Conservation (phyloP, 305 asterid genomes). For the Solanum hybrid region DNA sequence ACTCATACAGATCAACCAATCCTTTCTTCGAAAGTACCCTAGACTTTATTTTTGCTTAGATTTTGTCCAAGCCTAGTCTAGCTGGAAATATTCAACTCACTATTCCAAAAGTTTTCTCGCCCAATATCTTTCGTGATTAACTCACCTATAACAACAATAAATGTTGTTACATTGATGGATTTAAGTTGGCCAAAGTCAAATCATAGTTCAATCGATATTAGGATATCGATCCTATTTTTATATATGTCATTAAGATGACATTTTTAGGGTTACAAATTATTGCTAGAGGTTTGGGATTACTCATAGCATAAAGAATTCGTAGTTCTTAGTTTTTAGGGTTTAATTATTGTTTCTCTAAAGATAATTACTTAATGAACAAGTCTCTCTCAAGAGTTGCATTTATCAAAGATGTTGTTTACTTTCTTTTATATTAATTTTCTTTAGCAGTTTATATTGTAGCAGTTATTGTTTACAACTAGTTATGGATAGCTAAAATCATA, state of each 20-base stretch:
- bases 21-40: too few relatives aligned
- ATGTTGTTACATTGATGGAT: background rate
- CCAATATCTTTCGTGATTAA: background rate
- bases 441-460: background rate
- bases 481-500: background rate
- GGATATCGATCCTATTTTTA: background rate
- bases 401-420: background rate
- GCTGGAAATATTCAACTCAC: background rate
- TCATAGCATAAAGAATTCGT: background rate
- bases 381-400: background rate
- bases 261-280: background rate
- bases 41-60: background rate
- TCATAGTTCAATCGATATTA: background rate
- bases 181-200: background rate
- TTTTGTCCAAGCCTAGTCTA: background rate
- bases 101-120: background rate
- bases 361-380: background rate
- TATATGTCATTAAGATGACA: background rate
- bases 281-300: background rate
- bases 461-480: background rate
- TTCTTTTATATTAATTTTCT: too few relatives aligned
- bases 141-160: background rate
- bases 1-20: too few relatives aligned
- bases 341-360: background rate
- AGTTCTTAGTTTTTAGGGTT: background rate